Percentiles rank a stretch among this genome's conserved stretches.
These are phyloP conservation scores for Diatrype stigma DNA, from an alignment of 2,329 filamentous ascomycete genomes.

Conservation along the genomic window DNA sequence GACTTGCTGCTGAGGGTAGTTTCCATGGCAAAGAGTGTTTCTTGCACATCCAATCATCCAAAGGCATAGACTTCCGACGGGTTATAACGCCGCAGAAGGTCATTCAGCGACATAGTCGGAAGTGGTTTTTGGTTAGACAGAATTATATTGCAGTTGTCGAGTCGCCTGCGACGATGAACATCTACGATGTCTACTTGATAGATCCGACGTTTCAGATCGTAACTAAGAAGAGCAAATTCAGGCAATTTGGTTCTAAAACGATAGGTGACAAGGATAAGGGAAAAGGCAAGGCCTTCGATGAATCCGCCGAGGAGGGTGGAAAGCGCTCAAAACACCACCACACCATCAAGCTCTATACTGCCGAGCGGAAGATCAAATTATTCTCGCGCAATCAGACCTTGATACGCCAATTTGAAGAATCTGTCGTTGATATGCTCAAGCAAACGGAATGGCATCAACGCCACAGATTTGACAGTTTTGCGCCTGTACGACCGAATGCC, in stretches of 20 bases:
- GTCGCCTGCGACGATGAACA: slow-evolving; percentile 96
- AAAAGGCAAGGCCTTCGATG: slow-evolving; percentile 30
- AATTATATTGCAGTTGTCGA: slow-evolving; percentile 99
- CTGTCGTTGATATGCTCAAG: slow-evolving; percentile 78
- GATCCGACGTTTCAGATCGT: slow-evolving; percentile 83
- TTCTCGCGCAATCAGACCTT: slow-evolving; percentile 88
- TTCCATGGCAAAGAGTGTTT: slow-evolving; percentile 98
- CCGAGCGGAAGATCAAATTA: slow-evolving; percentile 86
- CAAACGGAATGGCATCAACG: slow-evolving; percentile 77
- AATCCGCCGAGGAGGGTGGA: slow-evolving; percentile 23
- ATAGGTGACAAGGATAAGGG: slow-evolving; percentile 56
- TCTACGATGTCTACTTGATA: slow-evolving; percentile 97
- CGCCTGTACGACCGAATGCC: slow-evolving; percentile 78
- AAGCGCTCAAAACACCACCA: slow-evolving; percentile 59
- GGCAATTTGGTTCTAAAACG: slow-evolving; percentile 52
- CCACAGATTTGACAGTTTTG: slow-evolving; percentile 91
- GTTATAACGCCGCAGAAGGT: slow-evolving; percentile 75
- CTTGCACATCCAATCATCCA: slow-evolving; percentile 85
- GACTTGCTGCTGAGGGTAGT: slow-evolving; percentile 89
- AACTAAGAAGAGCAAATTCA: slow-evolving; percentile 60
- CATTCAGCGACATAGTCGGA: slow-evolving; percentile 78
- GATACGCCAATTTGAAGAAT: slow-evolving; percentile 88
- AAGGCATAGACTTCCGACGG: slow-evolving; percentile 80
- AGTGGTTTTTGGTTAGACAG: slow-evolving; percentile 97
- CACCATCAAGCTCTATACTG: slow-evolving; percentile 80